Conservation (phyloP, 371 early-diverging fungal species). For the Mortierella sp. region DNA sequence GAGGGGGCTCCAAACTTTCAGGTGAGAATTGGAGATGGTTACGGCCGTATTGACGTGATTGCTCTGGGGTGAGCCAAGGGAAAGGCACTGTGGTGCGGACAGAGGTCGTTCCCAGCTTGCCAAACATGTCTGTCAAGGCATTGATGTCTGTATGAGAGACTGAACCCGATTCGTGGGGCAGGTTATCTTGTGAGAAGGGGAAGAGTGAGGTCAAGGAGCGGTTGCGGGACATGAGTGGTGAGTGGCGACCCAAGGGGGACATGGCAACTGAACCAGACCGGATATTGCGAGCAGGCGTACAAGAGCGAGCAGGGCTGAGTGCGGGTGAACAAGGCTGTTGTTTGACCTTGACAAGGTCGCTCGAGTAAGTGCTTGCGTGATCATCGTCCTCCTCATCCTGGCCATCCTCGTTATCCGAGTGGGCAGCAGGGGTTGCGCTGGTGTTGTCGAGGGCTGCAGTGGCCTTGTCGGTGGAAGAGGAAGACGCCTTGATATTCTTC, state of each 20-base stretch:
- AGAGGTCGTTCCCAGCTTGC: conserved; percentile 47
- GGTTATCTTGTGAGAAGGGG: conserved; percentile 45
- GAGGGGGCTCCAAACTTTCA: conserved; percentile 43
- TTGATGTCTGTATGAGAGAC: conserved; percentile 32
- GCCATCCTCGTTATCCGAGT: conserved; percentile 20
- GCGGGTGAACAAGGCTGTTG: conserved; percentile 46
- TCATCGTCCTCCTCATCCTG: conserved; percentile 26
- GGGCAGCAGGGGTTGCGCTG: neutral
- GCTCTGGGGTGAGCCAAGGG: conserved; percentile 55
- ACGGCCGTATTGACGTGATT: conserved; percentile 51
- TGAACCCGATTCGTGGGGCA: conserved; percentile 19
- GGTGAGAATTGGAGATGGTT: conserved; percentile 49
- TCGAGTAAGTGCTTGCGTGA: conserved; percentile 26
- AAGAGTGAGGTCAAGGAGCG: conserved; percentile 46
- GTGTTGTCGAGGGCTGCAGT: neutral
- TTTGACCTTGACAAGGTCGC: conserved; percentile 46
- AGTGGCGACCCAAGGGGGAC: conserved; percentile 42
- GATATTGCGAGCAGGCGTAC: conserved; percentile 20
- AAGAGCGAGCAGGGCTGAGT: conserved; percentile 34
- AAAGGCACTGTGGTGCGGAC: conserved; percentile 51
- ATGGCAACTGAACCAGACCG: conserved; percentile 38
- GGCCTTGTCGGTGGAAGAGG: conserved; percentile 14
- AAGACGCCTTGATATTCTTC: conserved; percentile 27
- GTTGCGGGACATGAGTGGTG: conserved; percentile 50
- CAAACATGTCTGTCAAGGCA: conserved; percentile 45